Evolutionary conservation across 1,139 yeast species (phyloP).

Genomic region (Pichia terricola): DNA sequence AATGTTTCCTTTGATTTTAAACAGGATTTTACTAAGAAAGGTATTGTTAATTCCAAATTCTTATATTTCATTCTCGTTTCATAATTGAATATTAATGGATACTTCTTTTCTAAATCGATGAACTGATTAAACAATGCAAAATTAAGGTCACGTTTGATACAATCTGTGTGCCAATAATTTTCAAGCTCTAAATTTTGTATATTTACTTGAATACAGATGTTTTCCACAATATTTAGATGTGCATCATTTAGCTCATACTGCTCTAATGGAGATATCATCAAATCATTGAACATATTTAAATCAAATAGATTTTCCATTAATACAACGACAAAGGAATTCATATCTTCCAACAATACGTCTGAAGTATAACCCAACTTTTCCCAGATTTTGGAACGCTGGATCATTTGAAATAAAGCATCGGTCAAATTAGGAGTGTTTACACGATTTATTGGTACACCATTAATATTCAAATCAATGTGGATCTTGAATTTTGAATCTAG

Average conservation of each 20-base stretch:
- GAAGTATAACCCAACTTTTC: background rate
- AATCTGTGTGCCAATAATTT: no score
- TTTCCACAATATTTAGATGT: no score
- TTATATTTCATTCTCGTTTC: constrained; percentile 15
- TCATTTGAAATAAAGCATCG: constrained; percentile 1
- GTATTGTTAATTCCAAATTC: constrained; percentile 7
- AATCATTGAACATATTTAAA: constrained; percentile 2
- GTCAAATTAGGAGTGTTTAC: constrained; percentile 5
- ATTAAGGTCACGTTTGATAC: constrained; percentile 9
- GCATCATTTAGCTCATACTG: background rate
- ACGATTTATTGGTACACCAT: constrained; percentile 1
- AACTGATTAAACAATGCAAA: constrained; percentile 10
- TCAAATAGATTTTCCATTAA: constrained; percentile 6
- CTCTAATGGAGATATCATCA: constrained; percentile 2
- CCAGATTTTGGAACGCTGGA: constrained; percentile 7
- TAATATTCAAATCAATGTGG: background rate
- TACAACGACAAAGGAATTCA: background rate
- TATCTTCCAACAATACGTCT: background rate
- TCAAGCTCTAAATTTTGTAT: no score
- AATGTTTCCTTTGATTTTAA: constrained; percentile 13
- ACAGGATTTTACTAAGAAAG: constrained; percentile 13
- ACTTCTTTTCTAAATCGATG: constrained; percentile 5
- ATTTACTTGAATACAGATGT: no score
- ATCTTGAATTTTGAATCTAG: background rate
- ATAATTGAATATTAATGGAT: constrained; percentile 21